A percentile compares a stretch with the other conserved stretches of the same genome.
Evolutionary conservation across 306 rosid species (phyloP).

Genomic region (Pterocarpus santalinus): DNA sequence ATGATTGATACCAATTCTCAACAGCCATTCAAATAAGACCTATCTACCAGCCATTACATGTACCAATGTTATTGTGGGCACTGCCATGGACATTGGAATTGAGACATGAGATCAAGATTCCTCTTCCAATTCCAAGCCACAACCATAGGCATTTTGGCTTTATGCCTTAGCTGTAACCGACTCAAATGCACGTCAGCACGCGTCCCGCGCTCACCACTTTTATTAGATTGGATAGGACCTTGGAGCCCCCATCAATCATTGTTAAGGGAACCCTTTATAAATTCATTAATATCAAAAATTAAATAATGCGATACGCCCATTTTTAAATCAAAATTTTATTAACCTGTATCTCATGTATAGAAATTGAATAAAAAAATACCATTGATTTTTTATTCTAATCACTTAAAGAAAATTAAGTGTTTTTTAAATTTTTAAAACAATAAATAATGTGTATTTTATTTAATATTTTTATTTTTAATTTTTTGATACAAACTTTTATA

Average conservation of each 20-base stretch:
- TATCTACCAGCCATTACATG: background rate
- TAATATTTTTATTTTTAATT: too few species aligned
- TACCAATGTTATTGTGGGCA: background rate
- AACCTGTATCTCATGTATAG: too few species aligned
- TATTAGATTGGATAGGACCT: background rate
- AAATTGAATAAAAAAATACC: too few species aligned
- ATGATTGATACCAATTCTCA: background rate
- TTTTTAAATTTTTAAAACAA: too few species aligned
- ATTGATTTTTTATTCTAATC: too few species aligned
- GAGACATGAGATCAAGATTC: background rate
- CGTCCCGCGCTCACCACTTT: slow-evolving; percentile 1
- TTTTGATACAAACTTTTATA: too few species aligned
- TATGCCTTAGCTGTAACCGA: slow-evolving; percentile 42
- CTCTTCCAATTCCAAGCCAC: background rate
- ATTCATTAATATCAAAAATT: background rate
- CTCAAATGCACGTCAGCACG: slow-evolving; percentile 43
- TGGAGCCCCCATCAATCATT: background rate
- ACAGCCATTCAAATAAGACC: background rate
- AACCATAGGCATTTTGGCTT: background rate
- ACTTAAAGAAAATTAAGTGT: too few species aligned
- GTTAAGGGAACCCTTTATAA: background rate
- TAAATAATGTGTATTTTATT: too few species aligned
- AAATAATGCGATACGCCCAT: background rate
- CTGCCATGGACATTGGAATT: background rate
- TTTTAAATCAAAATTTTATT: background rate